phyloP scores from a whole-genome alignment of 2,329 filamentous ascomycete genomes.

The Xylariaceae sp. region DNA sequence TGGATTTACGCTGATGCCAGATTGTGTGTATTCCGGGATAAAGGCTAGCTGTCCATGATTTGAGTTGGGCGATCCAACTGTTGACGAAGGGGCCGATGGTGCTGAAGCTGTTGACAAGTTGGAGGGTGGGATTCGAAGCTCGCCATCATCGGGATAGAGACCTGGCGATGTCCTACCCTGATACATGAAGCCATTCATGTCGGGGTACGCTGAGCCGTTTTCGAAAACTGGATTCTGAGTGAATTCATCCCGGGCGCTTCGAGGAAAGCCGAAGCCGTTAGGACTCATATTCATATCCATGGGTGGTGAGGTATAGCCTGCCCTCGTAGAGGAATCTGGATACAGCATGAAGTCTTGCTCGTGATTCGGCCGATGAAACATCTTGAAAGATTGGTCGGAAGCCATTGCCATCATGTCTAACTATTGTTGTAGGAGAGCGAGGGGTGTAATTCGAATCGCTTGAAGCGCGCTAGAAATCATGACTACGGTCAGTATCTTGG shows the following conservation, averaged over 20 bases:
- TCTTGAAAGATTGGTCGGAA: constrained; percentile 39
- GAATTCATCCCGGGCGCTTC: constrained; percentile 46
- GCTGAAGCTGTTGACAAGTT: constrained; percentile 66
- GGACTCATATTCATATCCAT: constrained; percentile 57
- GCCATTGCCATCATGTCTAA: constrained; percentile 38
- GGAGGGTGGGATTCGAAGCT: constrained; percentile 58
- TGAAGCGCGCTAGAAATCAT: constrained; percentile 20
- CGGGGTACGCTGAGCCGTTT: constrained; percentile 53
- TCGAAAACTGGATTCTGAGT: constrained; percentile 54
- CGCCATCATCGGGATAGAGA: constrained; percentile 57
- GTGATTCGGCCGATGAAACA: constrained; percentile 38
- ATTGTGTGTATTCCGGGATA: constrained; percentile 62
- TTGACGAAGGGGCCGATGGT: constrained; percentile 69
- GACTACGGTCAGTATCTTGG: constrained; percentile 29
- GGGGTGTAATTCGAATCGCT: constrained; percentile 19
- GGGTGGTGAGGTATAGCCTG: constrained; percentile 37
- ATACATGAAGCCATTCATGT: constrained; percentile 52
- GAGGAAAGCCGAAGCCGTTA: constrained; percentile 52
- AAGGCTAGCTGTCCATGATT: constrained; percentile 62
- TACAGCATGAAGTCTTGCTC: constrained; percentile 44
- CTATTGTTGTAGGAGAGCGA: constrained; percentile 15
- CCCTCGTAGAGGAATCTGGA: constrained; percentile 36
- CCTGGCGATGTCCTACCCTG: constrained; percentile 54
- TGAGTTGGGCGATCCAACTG: constrained; percentile 70
- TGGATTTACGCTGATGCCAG: constrained; percentile 64